Evolutionary conservation across 805 yeast species (phyloP), one percentile per base, ranked within the genome.

Genomic region (Teunomyces atbi): DNA sequence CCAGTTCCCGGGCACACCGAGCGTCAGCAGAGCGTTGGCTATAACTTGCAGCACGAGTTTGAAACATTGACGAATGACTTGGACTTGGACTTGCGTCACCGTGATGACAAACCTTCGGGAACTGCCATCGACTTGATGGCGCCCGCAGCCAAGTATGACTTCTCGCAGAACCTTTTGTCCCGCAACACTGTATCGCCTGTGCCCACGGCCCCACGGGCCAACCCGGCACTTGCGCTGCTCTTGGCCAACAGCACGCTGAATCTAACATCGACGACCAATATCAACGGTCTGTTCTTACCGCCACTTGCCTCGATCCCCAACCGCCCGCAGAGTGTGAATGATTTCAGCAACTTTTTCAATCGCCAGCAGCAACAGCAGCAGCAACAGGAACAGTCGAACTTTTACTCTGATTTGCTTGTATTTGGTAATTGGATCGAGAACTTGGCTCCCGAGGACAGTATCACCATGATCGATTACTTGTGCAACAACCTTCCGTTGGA

Each of bases 401-500:
- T 78, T 56, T 75, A 73, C 52, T 75, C 67, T 57, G 84, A 81
- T 53, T 68, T 81, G 56, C 66, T 73, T 45, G 73, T 72, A 50
- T 66, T 77, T 51, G 70, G 77, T 51, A 68, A 66, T 49, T 79
- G 83, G 83, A 66, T 78, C 49, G 72, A 72, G 44, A 68, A 67
- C 51, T 67, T 82, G 59, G 69, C 66, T 41, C 71, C 78, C n/a
- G 72, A 71, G 39, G 84, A 81, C 50, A 78, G 71, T 52, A 66
- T 76, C 46, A 66, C 77, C 42, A 76, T 79, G 62, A 69, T 80
- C 48, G 85, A 81, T 54, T 76, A 78, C 57, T 62, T 81, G 59
- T 66, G 82, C 48, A 65, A 73, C 40, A 68, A 69, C 47, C 62
- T 81, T 52, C 76, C 80, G 6, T 74, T 77, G 45, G 84, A 81